Base-by-base conservation (phyloP, 148 eudicot genomes). In the Heliamphora exappendiculata region DNA sequence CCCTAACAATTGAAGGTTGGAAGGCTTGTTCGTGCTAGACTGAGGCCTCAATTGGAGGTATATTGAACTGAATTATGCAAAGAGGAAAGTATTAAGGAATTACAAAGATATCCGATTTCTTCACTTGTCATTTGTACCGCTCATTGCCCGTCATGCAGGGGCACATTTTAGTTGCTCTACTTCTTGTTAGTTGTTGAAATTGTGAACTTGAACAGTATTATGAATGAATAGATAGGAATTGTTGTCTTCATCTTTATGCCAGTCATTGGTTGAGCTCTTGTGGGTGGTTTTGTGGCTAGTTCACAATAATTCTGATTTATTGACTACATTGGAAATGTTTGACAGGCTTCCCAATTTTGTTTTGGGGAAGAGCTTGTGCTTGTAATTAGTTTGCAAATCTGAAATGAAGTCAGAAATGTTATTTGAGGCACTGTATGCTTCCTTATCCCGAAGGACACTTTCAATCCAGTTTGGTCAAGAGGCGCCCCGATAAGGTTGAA, bases 11-110 rank as follows among this genome's bases (percentile, higher is more conserved):
- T 41, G 54, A 50, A 16, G 63, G 29, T 39, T 53, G 58, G 63
- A 24, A 53, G 16, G 53, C 29, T 73, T 64, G 37, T 31, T 22
- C 26, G 26, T 79, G 81, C 57, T 73, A 53, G 45, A 41, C 66
- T 64, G 75, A 69, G 79, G 47, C 33, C 76, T 64, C 28, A 60
- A 67, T 78, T 81, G 74, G 81, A 84, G 85, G 87, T 84, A 86
- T 71, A 72, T 44, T 75, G 76, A 28, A 75, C 47, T 72, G 76
- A 14, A 78, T 78, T 72, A n/a, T 78, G 80, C 76, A 74, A 79
- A 84, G 75, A 67, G 78, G 81, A 78, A 69, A 58, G 72, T 26
- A 63, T 71, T 63, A 57, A 12, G 51, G 59, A 62, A 68, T 39
- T 74, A 70, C 66, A 66, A 79, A 58, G 83, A 79, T 69, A 78